Percentiles rank a stretch among this genome's conserved stretches.
Conservation (phyloP, 2,329 filamentous ascomycete genomes). For the Dactylellina leptospora region DNA sequence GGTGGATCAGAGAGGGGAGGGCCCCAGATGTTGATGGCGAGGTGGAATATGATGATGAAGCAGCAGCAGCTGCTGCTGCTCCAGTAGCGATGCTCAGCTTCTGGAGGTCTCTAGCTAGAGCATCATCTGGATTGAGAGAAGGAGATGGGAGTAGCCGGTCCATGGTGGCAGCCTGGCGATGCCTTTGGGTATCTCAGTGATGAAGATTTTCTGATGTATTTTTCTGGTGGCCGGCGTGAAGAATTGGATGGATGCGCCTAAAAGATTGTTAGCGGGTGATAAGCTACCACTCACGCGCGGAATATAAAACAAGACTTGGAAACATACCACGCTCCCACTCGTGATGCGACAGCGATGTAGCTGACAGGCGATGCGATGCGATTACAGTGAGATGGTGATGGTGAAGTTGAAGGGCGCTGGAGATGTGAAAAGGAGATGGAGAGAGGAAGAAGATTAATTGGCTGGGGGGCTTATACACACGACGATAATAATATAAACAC, state of each 20-base stretch:
- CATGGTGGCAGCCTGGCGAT: slow-evolving; percentile 30
- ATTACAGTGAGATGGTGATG: neutral
- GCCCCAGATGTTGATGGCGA: slow-evolving; percentile 20
- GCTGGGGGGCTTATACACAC: neutral
- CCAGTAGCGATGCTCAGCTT: slow-evolving; percentile 32
- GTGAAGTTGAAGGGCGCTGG: neutral
- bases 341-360: neutral
- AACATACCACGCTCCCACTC: neutral
- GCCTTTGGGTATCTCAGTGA: no score
- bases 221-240: neutral
- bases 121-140: slow-evolving; percentile 32
- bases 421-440: slow-evolving; percentile 20
- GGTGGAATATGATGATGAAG: slow-evolving; percentile 1
- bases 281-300: neutral
- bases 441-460: slow-evolving; percentile 1
- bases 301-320: neutral
- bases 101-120: slow-evolving; percentile 34
- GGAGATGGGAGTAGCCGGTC: slow-evolving; percentile 38
- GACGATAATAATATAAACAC: slow-evolving; percentile 20
- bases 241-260: neutral
- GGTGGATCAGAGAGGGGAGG: slow-evolving; percentile 35
- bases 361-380: neutral
- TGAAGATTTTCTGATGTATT: neutral
- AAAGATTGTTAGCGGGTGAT: neutral
- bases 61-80: neutral